Evolutionary conservation across 139 green algal genomes (phyloP).

Genomic region (Diplosphaera chodatii): DNA sequence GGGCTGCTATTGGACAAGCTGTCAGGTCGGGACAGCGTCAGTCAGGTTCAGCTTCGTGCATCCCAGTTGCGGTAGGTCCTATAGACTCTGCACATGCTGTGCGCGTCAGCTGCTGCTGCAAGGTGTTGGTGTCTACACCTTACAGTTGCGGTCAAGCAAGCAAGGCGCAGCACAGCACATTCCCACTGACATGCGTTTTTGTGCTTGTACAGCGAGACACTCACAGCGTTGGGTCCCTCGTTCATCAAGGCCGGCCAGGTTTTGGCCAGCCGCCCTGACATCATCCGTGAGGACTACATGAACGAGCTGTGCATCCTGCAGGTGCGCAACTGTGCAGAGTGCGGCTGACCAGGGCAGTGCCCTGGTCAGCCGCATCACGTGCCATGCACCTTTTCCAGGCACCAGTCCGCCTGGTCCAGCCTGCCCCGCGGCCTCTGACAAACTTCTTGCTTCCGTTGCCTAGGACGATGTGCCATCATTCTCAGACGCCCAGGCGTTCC

Average conservation of each 20-base stretch:
- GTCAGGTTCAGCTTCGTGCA: background rate
- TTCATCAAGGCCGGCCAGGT: constrained; percentile 98
- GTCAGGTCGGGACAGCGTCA: constrained; percentile 17
- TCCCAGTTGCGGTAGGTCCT: background rate
- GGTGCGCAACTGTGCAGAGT: constrained; percentile 26
- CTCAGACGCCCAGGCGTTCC: constrained; percentile 58
- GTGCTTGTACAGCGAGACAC: constrained; percentile 38
- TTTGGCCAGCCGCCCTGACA: constrained; percentile 95
- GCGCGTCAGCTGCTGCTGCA: no score
- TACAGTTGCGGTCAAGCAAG: no score
- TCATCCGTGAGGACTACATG: constrained; percentile 98
- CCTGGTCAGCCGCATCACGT: no score
- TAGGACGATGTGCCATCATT: constrained; percentile 87
- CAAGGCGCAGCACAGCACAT: no score
- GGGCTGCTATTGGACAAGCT: constrained; percentile 40
- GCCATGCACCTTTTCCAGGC: no score
- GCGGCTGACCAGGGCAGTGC: no score
- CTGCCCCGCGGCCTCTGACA: no score
- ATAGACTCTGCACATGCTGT: no score
- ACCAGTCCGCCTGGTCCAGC: no score
- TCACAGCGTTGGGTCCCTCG: constrained; percentile 84
- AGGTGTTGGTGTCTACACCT: no score
- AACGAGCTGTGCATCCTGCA: constrained; percentile 90
- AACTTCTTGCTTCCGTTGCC: no score
- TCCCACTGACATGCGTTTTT: no score